Conservation (phyloP, 192 early-diverging fungal genomes). For the Gryganskiella cystojenkinii region DNA sequence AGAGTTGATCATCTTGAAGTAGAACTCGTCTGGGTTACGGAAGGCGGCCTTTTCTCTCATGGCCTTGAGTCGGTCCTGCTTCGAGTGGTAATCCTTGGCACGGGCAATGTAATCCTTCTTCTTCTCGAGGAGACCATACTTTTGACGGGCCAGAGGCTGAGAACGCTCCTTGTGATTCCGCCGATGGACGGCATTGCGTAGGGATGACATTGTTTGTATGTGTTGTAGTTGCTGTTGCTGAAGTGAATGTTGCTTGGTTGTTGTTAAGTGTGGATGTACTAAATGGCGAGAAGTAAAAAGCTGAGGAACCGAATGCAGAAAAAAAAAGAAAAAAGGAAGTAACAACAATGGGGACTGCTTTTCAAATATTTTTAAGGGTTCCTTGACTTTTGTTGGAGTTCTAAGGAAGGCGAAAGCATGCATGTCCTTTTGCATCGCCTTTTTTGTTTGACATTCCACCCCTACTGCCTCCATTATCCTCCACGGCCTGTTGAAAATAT, state of each 20-base stretch:
- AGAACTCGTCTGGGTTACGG: constrained; percentile 98
- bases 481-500: constrained; percentile 12
- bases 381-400: no score
- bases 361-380: neutral
- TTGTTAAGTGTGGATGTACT: neutral
- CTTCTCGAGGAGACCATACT: constrained; percentile 91
- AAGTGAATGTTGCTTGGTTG: neutral
- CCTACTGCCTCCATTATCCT: neutral
- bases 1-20: constrained; percentile 94
- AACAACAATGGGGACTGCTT: constrained; percentile 5
- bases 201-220: constrained; percentile 62
- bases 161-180: constrained; percentile 92
- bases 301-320: neutral
- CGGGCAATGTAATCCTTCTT: constrained; percentile 98
- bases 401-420: neutral
- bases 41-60: constrained; percentile 87
- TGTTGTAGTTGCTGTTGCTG: no score
- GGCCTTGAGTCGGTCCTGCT: constrained; percentile 87
- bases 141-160: constrained; percentile 71
- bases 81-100: constrained; percentile 88
- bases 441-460: neutral
- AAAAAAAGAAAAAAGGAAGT: neutral
- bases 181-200: constrained; percentile 86
- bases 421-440: neutral
- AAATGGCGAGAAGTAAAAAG: neutral